Evolutionary conservation across 1,284 basidiomycete genomes (phyloP).

Genomic region (Veloboletus limbatus): DNA sequence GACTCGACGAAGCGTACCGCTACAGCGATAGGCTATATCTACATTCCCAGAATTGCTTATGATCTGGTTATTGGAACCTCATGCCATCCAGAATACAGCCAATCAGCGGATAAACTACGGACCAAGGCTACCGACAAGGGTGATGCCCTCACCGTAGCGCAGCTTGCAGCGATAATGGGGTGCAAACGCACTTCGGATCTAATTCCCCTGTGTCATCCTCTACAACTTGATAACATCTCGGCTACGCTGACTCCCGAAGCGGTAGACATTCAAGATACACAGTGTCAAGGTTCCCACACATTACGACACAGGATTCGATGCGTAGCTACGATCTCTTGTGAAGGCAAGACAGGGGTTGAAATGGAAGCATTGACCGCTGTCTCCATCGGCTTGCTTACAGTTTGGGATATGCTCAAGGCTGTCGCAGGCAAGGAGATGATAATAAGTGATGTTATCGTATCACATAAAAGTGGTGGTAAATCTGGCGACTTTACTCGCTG

Average conservation of each 20-base stretch:
- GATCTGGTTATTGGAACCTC: conserved; percentile 49
- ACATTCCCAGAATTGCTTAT: conserved; percentile 64
- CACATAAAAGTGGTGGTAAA: conserved; percentile 69
- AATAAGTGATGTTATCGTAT: conserved; percentile 66
- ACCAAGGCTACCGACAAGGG: conserved; percentile 64
- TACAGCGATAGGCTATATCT: conserved; percentile 77
- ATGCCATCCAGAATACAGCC: conserved; percentile 27
- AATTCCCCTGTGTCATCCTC: conserved; percentile 84
- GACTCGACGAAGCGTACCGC: conserved; percentile 63
- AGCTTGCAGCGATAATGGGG: conserved; percentile 85
- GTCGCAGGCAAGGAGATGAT: conserved; percentile 83
- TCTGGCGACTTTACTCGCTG: conserved; percentile 59
- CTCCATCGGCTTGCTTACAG: conserved; percentile 73
- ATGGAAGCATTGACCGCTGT: conserved; percentile 92
- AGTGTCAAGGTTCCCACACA: conserved; percentile 4
- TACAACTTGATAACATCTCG: conserved; percentile 67
- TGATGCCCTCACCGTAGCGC: conserved; percentile 74
- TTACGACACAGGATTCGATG: conserved; percentile 57
- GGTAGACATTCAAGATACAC: background rate
- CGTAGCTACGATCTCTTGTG: conserved; percentile 65
- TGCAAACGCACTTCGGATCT: conserved; percentile 79
- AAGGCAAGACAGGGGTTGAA: conserved; percentile 85
- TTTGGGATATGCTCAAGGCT: conserved; percentile 93
- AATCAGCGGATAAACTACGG: conserved; percentile 34
- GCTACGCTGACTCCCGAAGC: conserved; percentile 55